Percentiles rank a stretch among this genome's conserved stretches.
Evolutionary conservation across 176 grass and related monocot species (phyloP).

Genomic region (Cymbopogon citratus): DNA sequence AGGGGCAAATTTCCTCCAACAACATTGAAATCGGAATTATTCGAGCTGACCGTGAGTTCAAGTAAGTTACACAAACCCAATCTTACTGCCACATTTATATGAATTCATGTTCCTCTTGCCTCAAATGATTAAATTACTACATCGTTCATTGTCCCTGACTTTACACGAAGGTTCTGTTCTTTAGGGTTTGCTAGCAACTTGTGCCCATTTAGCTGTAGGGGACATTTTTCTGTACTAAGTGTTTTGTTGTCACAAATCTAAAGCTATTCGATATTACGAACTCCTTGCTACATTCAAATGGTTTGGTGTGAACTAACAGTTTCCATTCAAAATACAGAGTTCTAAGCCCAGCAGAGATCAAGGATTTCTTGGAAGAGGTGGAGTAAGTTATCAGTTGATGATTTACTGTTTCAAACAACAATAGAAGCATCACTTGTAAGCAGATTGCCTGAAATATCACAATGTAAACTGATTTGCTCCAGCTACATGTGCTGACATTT

Average conservation of each 20-base stretch:
- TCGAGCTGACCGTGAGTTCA: slow-evolving; percentile 79
- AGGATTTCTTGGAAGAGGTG: slow-evolving; percentile 97
- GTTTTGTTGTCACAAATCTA: background rate
- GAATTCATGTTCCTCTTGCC: background rate
- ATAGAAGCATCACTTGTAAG: background rate
- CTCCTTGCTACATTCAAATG: background rate
- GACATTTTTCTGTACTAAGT: background rate
- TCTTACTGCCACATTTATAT: slow-evolving; percentile 13
- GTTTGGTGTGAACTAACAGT: slow-evolving; percentile 13
- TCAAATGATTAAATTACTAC: background rate
- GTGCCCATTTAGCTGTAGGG: too few species aligned
- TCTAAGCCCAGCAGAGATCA: slow-evolving; percentile 83
- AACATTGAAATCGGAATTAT: slow-evolving; percentile 99
- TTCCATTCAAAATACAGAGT: slow-evolving; percentile 51
- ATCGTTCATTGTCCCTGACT: too few species aligned
- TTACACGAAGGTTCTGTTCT: too few species aligned
- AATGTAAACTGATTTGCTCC: slow-evolving; percentile 32
- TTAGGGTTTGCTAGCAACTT: too few species aligned
- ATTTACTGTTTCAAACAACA: background rate
- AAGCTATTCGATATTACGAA: background rate
- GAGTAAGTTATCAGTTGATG: slow-evolving; percentile 41
- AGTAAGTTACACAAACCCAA: slow-evolving; percentile 28
- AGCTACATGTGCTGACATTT: slow-evolving; percentile 10
- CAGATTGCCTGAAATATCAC: slow-evolving; percentile 10
- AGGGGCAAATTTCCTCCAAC: slow-evolving; percentile 93